Conservation (phyloP, 345 rosid species). For the Brassica juncea region DNA sequence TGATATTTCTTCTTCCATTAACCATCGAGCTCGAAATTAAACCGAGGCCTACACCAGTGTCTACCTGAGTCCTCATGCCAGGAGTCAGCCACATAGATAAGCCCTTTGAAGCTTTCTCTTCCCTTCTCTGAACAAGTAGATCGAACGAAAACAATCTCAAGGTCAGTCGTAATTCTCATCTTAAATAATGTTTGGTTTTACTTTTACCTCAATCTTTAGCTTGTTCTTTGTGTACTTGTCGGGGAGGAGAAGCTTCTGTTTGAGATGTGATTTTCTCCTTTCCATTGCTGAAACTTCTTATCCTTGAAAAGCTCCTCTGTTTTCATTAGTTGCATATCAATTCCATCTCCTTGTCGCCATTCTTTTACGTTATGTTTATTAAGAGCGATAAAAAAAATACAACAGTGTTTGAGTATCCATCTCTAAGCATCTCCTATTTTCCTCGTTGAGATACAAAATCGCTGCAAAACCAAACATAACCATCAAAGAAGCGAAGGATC, state of each 20-base stretch:
- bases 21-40: conserved; percentile 45
- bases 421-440: conserved; percentile 44
- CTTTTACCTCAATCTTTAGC: conserved; percentile 47
- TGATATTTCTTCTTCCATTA: neutral
- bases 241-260: conserved; percentile 1
- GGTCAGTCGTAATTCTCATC: conserved; percentile 6
- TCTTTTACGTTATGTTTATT: conserved; percentile 35
- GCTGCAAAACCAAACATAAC: conserved; percentile 49
- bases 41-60: conserved; percentile 41
- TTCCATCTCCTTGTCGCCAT: conserved; percentile 28
- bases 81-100: conserved; percentile 57
- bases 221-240: conserved; percentile 43
- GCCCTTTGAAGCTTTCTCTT: conserved; percentile 36
- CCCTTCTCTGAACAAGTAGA: conserved; percentile 43
- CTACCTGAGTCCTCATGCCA: conserved; percentile 58
- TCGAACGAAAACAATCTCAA: neutral
- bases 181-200: no score
- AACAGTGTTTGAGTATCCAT: conserved; percentile 53
- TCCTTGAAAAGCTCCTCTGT: conserved; percentile 36
- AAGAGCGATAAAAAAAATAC: conserved; percentile 68
- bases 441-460: conserved; percentile 59
- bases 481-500: neutral
- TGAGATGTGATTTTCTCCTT: conserved; percentile 39
- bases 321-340: no score
- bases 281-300: conserved; percentile 68